phyloP scores from a whole-genome alignment of 164 flowering plant genomes.

The Stephania cephalantha region DNA sequence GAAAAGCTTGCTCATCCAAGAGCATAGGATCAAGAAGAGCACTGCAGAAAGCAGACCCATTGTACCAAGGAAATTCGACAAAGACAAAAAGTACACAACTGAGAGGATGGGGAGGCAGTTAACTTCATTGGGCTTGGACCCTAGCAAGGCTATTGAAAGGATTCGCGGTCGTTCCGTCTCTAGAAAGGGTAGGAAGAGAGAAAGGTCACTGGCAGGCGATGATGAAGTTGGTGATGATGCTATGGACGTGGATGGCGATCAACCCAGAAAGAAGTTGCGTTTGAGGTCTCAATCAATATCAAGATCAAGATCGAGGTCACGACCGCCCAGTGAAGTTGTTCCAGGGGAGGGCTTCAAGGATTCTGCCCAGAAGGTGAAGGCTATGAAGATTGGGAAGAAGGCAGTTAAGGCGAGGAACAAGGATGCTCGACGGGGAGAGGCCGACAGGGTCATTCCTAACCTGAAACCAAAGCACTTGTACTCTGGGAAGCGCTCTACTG shows the following conservation, averaged over 20 bases:
- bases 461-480: slow-evolving; percentile 80
- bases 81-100: slow-evolving; percentile 55
- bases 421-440: slow-evolving; percentile 83
- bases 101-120: slow-evolving; percentile 92
- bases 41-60: slow-evolving; percentile 72
- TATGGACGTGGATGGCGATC: slow-evolving; percentile 52
- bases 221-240: slow-evolving; percentile 30
- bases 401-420: slow-evolving; percentile 63
- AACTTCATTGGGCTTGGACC: slow-evolving; percentile 62
- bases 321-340: slow-evolving; percentile 61
- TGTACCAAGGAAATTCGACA: slow-evolving; percentile 81
- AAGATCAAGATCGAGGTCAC: slow-evolving; percentile 45
- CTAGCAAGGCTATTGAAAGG: slow-evolving; percentile 52
- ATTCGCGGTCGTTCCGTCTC: slow-evolving; percentile 57
- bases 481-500: slow-evolving; percentile 73
- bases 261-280: slow-evolving; percentile 46
- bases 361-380: slow-evolving; percentile 52
- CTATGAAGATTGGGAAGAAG: slow-evolving; percentile 43
- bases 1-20: slow-evolving; percentile 69
- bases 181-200: slow-evolving; percentile 66
- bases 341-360: slow-evolving; percentile 85
- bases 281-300: slow-evolving; percentile 36
- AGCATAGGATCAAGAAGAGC: slow-evolving; percentile 83
- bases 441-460: slow-evolving; percentile 76
- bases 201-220: slow-evolving; percentile 44